phyloP scores from a whole-genome alignment of 2,329 filamentous ascomycete genomes.

The Tolypocladium tundrense region DNA sequence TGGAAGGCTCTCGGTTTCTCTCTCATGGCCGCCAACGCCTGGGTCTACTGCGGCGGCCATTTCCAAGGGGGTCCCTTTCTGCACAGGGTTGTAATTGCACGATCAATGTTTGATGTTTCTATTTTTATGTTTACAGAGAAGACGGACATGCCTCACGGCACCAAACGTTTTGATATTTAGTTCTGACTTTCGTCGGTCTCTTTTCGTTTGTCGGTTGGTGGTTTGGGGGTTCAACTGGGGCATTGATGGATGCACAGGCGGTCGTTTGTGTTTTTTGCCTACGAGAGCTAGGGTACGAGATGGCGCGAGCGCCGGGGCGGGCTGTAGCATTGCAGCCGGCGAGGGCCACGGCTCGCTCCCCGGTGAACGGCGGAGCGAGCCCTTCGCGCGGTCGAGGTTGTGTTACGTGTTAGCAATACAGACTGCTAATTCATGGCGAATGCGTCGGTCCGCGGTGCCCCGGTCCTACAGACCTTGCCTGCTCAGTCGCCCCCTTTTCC shows the following conservation, averaged over 20 bases:
- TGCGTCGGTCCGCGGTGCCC: background rate
- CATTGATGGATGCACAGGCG: background rate
- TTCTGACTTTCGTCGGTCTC: constrained; percentile 9
- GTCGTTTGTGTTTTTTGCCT: background rate
- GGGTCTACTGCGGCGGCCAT: background rate
- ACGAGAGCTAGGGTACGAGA: background rate
- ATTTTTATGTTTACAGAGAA: constrained; percentile 19
- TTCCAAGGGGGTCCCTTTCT: background rate
- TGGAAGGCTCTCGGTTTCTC: background rate
- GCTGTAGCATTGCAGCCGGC: background rate
- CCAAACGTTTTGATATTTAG: constrained; percentile 17
- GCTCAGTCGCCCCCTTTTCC: background rate
- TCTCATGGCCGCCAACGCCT: background rate
- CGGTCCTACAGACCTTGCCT: background rate
- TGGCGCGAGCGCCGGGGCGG: background rate
- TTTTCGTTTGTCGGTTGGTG: constrained; percentile 2
- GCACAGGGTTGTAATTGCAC: constrained; percentile 3
- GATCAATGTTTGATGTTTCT: constrained; percentile 1
- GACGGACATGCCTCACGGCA: constrained; percentile 29
- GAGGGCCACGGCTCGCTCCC: background rate
- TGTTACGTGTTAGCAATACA: background rate
- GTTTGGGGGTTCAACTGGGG: background rate
- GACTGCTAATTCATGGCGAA: background rate
- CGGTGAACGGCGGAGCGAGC: background rate
- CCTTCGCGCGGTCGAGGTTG: background rate